Evolutionary conservation across 805 yeast species (phyloP).

Genomic region (Candida jianshihensis): DNA sequence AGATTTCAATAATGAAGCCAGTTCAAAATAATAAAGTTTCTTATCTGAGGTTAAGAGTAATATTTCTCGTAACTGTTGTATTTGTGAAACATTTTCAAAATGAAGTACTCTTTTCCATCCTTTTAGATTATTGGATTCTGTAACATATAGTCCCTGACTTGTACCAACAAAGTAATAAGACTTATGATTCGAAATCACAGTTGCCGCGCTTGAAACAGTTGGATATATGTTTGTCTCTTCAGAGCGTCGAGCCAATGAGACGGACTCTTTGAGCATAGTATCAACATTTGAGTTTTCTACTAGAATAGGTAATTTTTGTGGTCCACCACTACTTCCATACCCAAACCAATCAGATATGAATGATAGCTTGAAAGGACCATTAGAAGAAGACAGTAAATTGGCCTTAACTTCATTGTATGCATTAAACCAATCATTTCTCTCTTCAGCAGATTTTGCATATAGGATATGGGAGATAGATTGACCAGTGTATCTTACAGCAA

Average conservation of each 20-base stretch:
- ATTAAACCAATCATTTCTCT: conserved; percentile 52
- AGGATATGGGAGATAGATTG: conserved; percentile 49
- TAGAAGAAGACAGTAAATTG: too few relatives aligned
- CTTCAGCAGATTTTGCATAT: conserved; percentile 38
- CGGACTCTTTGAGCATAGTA: conserved; percentile 29
- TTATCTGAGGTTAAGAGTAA: conserved; percentile 54
- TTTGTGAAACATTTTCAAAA: conserved; percentile 44
- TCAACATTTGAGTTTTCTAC: conserved; percentile 48
- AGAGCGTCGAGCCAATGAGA: too few relatives aligned
- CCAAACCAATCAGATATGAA: conserved; percentile 58
- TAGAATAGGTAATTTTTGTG: conserved; percentile 45
- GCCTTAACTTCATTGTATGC: conserved; percentile 44
- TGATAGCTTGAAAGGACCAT: conserved; percentile 48
- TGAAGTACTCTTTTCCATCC: conserved; percentile 56
- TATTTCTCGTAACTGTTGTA: conserved; percentile 54
- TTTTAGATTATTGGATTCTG: conserved; percentile 20
- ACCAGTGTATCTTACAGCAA: conserved; percentile 53
- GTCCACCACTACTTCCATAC: conserved; percentile 47
- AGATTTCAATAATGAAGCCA: conserved; percentile 56
- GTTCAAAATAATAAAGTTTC: conserved; percentile 51
- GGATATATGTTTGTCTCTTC: too few relatives aligned
- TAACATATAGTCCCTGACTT: conserved; percentile 53
- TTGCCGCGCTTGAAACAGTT: conserved; percentile 40
- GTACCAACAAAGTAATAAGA: conserved; percentile 51
- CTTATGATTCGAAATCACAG: conserved; percentile 39